These are phyloP conservation scores for Tricholoma flavovirens DNA, from an alignment of 768 basidiomycete species.

Conservation along the genomic window DNA sequence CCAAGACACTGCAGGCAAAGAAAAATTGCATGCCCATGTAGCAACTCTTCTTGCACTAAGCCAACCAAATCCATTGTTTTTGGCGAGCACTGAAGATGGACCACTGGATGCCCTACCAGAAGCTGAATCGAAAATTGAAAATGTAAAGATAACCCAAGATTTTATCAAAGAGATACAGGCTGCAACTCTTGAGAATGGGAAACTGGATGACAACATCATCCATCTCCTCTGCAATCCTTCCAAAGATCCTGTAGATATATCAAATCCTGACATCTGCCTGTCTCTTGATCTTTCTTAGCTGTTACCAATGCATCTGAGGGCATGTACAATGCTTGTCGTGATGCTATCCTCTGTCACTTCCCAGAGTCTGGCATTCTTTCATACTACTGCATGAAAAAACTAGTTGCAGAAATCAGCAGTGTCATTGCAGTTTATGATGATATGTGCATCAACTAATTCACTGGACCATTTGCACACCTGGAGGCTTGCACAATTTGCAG, in stretches of 20 bases:
- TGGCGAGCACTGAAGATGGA: no score
- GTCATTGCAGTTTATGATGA: constrained; percentile 15
- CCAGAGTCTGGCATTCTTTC: constrained; percentile 8
- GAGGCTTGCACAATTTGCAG: constrained; percentile 20
- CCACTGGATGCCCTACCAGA: no score
- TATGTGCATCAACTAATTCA: constrained; percentile 22
- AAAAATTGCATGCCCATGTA: no score
- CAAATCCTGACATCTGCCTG: neutral
- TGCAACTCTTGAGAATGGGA: constrained; percentile 6
- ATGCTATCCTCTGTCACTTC: constrained; percentile 8
- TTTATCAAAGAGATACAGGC: constrained; percentile 3
- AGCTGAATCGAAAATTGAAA: neutral
- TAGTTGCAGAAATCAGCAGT: constrained; percentile 11
- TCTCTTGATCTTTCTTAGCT: constrained; percentile 4
- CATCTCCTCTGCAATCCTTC: neutral
- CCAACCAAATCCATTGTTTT: no score
- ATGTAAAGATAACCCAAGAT: constrained; percentile 1
- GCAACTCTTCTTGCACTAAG: no score
- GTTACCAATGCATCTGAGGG: constrained; percentile 1
- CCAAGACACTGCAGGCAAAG: no score
- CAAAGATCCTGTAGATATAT: neutral
- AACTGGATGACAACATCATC: neutral
- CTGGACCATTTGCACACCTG: constrained; percentile 13
- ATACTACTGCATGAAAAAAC: constrained; percentile 7
- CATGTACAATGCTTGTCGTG: constrained; percentile 8